Evolutionary conservation across 768 basidiomycete species (phyloP).

Genomic region (Cystofilobasidium capitatum): DNA sequence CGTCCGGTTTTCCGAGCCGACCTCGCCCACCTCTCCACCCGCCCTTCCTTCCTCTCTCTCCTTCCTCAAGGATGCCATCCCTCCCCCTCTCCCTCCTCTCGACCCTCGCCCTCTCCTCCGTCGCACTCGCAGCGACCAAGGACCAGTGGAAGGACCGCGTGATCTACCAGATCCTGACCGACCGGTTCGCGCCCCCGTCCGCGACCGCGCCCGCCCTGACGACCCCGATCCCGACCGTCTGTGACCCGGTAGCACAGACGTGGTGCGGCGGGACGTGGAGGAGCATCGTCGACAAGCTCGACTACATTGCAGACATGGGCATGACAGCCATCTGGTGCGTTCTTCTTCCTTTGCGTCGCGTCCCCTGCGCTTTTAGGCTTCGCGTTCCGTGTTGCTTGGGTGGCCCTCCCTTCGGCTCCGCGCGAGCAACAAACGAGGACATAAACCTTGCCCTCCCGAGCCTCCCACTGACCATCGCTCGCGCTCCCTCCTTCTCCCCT

Average conservation of each 20-base stretch:
- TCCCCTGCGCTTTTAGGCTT: neutral
- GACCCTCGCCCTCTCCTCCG: neutral
- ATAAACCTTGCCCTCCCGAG: too few species aligned
- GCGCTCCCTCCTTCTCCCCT: neutral
- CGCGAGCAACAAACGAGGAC: too few species aligned
- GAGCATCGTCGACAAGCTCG: slow-evolving; percentile 62
- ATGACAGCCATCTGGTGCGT: slow-evolving; percentile 66
- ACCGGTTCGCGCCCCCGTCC: slow-evolving; percentile 61
- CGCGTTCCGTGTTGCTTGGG: neutral
- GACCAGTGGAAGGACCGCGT: slow-evolving; percentile 67
- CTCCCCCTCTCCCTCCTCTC: neutral
- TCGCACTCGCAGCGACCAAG: slow-evolving; percentile 49
- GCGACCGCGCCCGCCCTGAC: slow-evolving; percentile 45
- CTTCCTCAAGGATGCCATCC: neutral
- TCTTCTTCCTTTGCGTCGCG: neutral
- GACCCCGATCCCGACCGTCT: slow-evolving; percentile 39
- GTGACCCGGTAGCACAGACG: slow-evolving; percentile 53
- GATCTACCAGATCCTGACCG: slow-evolving; percentile 72
- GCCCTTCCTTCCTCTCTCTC: neutral
- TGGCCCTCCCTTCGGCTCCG: neutral
- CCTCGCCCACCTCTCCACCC: neutral
- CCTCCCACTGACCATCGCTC: too few species aligned
- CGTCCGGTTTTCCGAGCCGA: neutral
- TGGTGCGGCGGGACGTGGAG: slow-evolving; percentile 82
- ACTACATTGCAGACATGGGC: slow-evolving; percentile 72